These are phyloP conservation scores for Catharanthus roseus DNA, from an alignment of 257 asterid genomes.

Conservation along the genomic window DNA sequence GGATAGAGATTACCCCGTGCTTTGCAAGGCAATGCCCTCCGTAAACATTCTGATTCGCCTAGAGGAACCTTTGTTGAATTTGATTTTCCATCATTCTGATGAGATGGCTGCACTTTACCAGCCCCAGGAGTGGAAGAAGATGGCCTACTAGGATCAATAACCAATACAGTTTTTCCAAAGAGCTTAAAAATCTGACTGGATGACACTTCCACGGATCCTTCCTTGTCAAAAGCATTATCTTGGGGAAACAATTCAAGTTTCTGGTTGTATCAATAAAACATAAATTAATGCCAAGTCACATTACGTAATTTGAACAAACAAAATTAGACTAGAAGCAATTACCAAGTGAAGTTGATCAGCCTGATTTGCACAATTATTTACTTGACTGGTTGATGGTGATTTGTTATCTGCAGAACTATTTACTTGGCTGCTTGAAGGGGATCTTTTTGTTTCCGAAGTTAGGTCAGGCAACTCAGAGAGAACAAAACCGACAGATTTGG, in stretches of 20 bases:
- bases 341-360: slow-evolving; percentile 49
- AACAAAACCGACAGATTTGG: slow-evolving; percentile 10
- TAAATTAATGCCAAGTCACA: not conserved
- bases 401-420: slow-evolving; percentile 34
- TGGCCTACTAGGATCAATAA: slow-evolving; percentile 33
- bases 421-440: slow-evolving; percentile 28
- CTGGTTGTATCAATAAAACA: slow-evolving; percentile 27
- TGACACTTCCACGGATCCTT: slow-evolving; percentile 42
- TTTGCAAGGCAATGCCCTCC: slow-evolving; percentile 17
- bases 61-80: slow-evolving; percentile 13
- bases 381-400: slow-evolving; percentile 28
- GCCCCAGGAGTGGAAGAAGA: slow-evolving; percentile 22
- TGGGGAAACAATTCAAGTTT: slow-evolving; percentile 39
- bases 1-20: slow-evolving; percentile 16
- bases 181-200: slow-evolving; percentile 57
- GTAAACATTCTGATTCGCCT: slow-evolving; percentile 18
- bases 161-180: slow-evolving; percentile 69
- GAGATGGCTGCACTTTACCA: slow-evolving; percentile 28
- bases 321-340: slow-evolving; percentile 14
- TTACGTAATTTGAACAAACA: not conserved
- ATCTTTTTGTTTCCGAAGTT: slow-evolving; percentile 29
- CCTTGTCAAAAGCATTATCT: slow-evolving; percentile 28
- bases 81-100: slow-evolving; percentile 23
- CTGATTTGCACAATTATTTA: slow-evolving; percentile 33
- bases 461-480: slow-evolving; percentile 29